Base-by-base conservation (phyloP, 2,329 filamentous ascomycete species). In the Aspergillus floridensis region DNA sequence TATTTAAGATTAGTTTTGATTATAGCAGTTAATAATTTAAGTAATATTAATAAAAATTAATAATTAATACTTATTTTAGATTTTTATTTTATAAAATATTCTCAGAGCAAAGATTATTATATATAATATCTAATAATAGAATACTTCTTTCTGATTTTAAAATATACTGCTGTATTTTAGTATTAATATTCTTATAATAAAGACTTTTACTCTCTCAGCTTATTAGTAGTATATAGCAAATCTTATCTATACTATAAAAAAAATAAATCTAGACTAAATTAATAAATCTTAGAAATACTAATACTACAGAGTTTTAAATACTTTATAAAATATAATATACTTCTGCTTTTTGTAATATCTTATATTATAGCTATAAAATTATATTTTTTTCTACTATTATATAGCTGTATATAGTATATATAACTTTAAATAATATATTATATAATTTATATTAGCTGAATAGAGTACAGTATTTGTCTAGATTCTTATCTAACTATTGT, bases 371-470 rank as follows among this genome's bases (percentile, higher is more conserved):
- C 22, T 52, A 12, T 2, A 64, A 66, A 8, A 66, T 74, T 1
- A 71, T 74, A 21, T 69, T 70, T 62, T 75, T 75, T 14, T 69
- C 71, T 41, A 74, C 29, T 7, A 68, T 53, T 5, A 63, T 70
- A 44, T 70, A 71, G 4, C 70, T 67, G 53, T 71, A 68, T 50
- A 24, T 14, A 6, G 38, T 31, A 56, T 60, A 71, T 12, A 66
- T 66, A 26, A 74, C 55, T 56, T 72, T 73, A 59, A 74, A 72
- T 4, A 65, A 66, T 5, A 65, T 67, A 6, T 70, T 68, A n/a
- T 60, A 70, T 29, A 65, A 14, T 26, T 70, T 69, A 56, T 65
- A 69, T 10, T 10, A 12, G 7, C 69, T 65, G 16, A 70, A 46
- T 19, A 69, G 68, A 1, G 58, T 68, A 47, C 65, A 70, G 26